Base-by-base conservation (phyloP, 352 stramenopile genomes). In the Phytopythium chamaehyphon region DNA sequence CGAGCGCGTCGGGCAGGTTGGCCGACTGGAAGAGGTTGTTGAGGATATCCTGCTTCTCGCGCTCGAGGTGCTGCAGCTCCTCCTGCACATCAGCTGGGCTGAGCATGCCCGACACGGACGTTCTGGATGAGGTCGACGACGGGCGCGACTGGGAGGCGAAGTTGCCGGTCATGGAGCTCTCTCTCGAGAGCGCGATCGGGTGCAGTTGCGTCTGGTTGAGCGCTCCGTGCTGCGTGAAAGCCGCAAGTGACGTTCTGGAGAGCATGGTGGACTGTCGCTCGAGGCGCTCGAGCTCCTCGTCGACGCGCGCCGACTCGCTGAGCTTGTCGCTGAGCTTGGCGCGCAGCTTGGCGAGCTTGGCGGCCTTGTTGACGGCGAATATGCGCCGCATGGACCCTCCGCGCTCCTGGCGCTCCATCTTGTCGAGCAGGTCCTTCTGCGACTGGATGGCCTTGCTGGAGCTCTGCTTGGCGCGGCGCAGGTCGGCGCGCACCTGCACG, bases 361-460 rank as follows among this genome's bases (percentile, higher is more conserved):
- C 68, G 6, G 78, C 67, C 12, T 76, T 76, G 54, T 91, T 89
- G 43, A 90, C 55, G 9, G 75, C 75, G 53, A 91, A 89, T 16
- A 89, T 76, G 22, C 76, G 71, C 1, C 81, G 78, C 23, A 89
- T 59, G 3, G 42, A 21, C 1, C 75, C 67, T 38, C 76, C 66
- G 21, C 76, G 75, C 47, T 91, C 81, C 40, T 89, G 78, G 40
- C 66, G 69, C 62, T 88, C 81, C 59, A 91, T 86, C 54, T 91
- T 91, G 59, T 91, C 76, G 44, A 91, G 70, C 43, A 91, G 55
- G 52, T 88, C 78, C 51, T 90, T 88, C 58, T 91, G 81, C 38
- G 73, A 84, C 54, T 89, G 78, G 54, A 91, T 86, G 62, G 86
- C 84, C 55, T 87, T 71, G 19, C 67, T 69, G 54, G 81, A 91